Conservation (phyloP, 257 asterid genomes). For the Solanum piurae region DNA sequence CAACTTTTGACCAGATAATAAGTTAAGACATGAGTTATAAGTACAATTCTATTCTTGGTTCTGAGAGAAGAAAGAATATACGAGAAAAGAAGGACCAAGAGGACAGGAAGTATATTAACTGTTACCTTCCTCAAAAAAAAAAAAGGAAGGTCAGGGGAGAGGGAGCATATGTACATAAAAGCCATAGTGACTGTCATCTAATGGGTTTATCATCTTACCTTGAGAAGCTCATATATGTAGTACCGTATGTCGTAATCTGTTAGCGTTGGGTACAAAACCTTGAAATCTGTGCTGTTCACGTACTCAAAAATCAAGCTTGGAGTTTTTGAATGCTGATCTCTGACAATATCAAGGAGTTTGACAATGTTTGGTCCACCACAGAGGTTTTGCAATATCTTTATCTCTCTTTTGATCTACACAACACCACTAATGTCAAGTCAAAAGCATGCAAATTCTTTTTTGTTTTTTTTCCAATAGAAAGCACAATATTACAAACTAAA, state of each 20-base stretch:
- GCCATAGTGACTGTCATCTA: not conserved
- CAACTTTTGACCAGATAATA: not conserved
- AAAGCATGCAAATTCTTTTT: not conserved
- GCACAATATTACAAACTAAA: not conserved
- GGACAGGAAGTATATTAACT: not conserved
- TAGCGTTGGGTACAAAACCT: conserved; percentile 32
- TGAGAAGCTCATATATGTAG: conserved; percentile 41
- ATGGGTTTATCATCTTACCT: conserved; percentile 15
- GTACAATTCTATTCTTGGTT: not conserved
- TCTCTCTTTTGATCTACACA: conserved; percentile 35
- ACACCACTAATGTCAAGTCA: not conserved
- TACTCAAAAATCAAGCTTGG: conserved; percentile 41
- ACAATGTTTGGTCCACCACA: conserved; percentile 37
- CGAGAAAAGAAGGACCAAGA: not conserved
- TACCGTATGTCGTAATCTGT: conserved; percentile 34
- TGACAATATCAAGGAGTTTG: conserved; percentile 24
- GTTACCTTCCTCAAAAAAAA: not conserved
- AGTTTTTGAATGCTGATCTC: conserved; percentile 33
- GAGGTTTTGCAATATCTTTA: conserved; percentile 36
- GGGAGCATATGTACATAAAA: not conserved
- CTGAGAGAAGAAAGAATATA: not conserved
- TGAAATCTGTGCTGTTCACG: conserved; percentile 40
- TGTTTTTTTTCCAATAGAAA: not conserved
- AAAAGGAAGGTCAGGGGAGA: not conserved
- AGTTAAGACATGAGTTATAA: not conserved